Conservation (phyloP, 257 asterid genomes). For the Ocimum tenuiflorum region DNA sequence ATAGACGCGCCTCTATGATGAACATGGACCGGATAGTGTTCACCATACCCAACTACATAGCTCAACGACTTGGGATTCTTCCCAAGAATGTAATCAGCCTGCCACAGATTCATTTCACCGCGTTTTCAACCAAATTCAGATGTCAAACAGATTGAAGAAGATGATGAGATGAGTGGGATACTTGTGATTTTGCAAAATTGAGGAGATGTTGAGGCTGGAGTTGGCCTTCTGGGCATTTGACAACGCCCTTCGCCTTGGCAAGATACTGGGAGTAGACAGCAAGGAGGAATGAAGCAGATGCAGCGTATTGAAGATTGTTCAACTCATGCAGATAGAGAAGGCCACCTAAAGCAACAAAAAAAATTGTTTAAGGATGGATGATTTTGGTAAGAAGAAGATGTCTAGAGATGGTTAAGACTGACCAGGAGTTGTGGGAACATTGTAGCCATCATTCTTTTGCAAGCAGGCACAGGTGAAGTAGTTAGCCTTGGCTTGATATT, state of each 20-base stretch:
- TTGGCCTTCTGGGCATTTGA: conserved; percentile 58
- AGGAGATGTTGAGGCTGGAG: conserved; percentile 60
- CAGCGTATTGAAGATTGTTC: conserved; percentile 77
- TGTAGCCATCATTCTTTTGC: conserved; percentile 77
- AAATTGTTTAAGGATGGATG: neutral
- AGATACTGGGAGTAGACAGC: conserved; percentile 80
- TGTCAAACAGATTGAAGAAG: no score
- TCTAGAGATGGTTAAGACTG: conserved; percentile 1
- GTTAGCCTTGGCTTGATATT: conserved; percentile 75
- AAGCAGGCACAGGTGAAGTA: conserved; percentile 70
- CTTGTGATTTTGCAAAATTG: conserved; percentile 72
- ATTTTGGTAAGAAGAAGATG: neutral
- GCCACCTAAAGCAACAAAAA: conserved; percentile 40
- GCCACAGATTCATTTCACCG: neutral
- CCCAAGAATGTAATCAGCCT: conserved; percentile 90
- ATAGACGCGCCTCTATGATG: conserved; percentile 89
- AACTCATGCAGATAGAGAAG: conserved; percentile 50
- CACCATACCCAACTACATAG: conserved; percentile 75
- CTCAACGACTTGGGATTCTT: conserved; percentile 68
- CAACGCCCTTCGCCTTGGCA: conserved; percentile 32
- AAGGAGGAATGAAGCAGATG: conserved; percentile 67
- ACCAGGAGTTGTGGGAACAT: conserved; percentile 70
- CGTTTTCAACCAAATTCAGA: neutral
- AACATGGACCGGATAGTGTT: conserved; percentile 56
- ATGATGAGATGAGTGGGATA: no score